phyloP scores from a whole-genome alignment of 1,284 basidiomycete species.

The Laetiporus sulphureus region DNA sequence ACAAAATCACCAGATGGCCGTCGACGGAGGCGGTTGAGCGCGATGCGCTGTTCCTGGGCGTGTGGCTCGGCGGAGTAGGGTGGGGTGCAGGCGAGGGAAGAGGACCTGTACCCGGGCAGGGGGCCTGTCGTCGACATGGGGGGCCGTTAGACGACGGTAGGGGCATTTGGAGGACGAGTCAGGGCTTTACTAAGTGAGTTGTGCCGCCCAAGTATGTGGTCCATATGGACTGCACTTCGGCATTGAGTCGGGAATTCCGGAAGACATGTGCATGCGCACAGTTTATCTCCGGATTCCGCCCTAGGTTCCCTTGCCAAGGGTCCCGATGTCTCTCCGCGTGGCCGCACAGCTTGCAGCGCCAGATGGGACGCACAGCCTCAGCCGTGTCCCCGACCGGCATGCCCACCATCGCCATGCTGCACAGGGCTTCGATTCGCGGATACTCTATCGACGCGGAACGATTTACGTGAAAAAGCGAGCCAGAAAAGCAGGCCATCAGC shows the following conservation, averaged over 20 bases:
- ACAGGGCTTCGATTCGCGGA: no score
- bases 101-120: slow-evolving; percentile 26
- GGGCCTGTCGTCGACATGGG: slow-evolving; percentile 30
- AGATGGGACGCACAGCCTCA: no score
- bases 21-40: slow-evolving; percentile 31
- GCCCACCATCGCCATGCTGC: no score
- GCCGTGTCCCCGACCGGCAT: no score
- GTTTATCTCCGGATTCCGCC: slow-evolving; percentile 2
- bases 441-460: no score
- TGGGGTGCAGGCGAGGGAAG: slow-evolving; percentile 18
- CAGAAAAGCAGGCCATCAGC: no score
- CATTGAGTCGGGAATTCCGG: slow-evolving; percentile 7
- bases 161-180: slow-evolving; percentile 3
- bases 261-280: slow-evolving; percentile 5
- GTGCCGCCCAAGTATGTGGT: slow-evolving; percentile 6
- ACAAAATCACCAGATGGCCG: slow-evolving; percentile 45
- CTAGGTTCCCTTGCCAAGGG: background rate
- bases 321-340: no score
- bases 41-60: slow-evolving; percentile 45
- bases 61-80: slow-evolving; percentile 41
- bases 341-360: no score
- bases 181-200: background rate
- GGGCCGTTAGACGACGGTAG: slow-evolving; percentile 1
- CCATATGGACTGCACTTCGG: slow-evolving; percentile 10
- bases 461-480: no score